Evolutionary conservation across 257 asterid species (phyloP), one percentile per base, ranked within the genome.

Genomic region (Ilex asprella): DNA sequence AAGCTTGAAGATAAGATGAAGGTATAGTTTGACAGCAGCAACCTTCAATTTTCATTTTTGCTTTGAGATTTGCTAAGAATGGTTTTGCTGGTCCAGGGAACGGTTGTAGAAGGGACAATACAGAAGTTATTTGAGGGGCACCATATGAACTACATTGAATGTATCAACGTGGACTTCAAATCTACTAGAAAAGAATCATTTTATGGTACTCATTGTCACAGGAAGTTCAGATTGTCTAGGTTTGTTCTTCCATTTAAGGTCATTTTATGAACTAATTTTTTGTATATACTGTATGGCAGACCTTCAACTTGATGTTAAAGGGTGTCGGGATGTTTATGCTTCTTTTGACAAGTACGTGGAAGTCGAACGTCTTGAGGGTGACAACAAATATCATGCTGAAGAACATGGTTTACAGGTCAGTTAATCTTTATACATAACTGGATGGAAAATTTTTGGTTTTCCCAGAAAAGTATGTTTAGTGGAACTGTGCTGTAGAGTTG

Each of bases 1-100:
- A 87, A 83, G 74, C 96, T 85, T 60, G 96, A 87, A 81, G 94
- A 87, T 76, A 85, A 88, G 78, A 88, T 88, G 96, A 88, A 88
- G 81, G 96, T 88, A 74, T 62, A 30, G 11, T 53, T 15, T 7
- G 15, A 53, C 15, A 7, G 57, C 57, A 0, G 14, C 16, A 49
- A 27, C 57, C 30, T 15, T 53, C 30, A 16, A 7, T 16, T 8
- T 53, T 53, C 29, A 10, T 14, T n/a, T 53, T 53, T 15, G 11
- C n/a, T 46, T n/a, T 21, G 27, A 3, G 41, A 35, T 53, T 7
- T 64, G 55, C 31, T 44, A 50, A 43, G 57, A 4, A 21, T 52
- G 59, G 50, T 63, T 54, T 47, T 61, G 57, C 63, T 73, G 66
- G 63, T 58, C 79, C 86, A 53, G 96, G 84, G 94, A 66, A 88